Conservation (phyloP, 2,329 filamentous ascomycete genomes). For the Trichoderma breve region DNA sequence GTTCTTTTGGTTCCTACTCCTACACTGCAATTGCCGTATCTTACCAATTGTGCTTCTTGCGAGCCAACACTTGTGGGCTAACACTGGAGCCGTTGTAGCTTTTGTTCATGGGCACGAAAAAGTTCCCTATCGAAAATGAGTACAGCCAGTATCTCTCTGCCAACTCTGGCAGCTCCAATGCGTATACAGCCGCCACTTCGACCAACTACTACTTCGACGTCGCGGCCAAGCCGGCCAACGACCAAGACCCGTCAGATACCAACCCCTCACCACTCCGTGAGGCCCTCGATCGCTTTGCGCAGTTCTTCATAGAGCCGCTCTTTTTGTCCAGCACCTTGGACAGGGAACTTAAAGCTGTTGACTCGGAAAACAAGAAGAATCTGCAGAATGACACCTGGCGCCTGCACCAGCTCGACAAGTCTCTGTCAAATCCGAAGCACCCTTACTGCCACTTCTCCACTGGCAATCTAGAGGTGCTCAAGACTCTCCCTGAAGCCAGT, state of each 20-base stretch:
- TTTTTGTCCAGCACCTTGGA: conserved; percentile 84
- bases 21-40: not conserved
- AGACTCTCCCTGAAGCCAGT: conserved; percentile 73
- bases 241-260: conserved; percentile 52
- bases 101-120: conserved; percentile 97
- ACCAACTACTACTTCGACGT: conserved; percentile 99
- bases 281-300: conserved; percentile 84
- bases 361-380: conserved; percentile 98
- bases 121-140: conserved; percentile 93
- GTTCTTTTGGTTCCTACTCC: not conserved
- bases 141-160: conserved; percentile 91
- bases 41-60: not conserved
- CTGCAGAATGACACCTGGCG: conserved; percentile 88
- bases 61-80: not conserved
- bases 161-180: conserved; percentile 90
- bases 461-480: conserved; percentile 81
- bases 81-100: conserved; percentile 46
- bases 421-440: conserved; percentile 80
- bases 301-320: conserved; percentile 87
- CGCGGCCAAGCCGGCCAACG: conserved; percentile 70
- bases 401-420: conserved; percentile 82
- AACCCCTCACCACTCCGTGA: conserved; percentile 67
- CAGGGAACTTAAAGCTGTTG: conserved; percentile 81
- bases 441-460: conserved; percentile 92
- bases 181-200: conserved; percentile 87